phyloP scores from a whole-genome alignment of 495 filamentous ascomycete genomes.

The Thozetella sp. region DNA sequence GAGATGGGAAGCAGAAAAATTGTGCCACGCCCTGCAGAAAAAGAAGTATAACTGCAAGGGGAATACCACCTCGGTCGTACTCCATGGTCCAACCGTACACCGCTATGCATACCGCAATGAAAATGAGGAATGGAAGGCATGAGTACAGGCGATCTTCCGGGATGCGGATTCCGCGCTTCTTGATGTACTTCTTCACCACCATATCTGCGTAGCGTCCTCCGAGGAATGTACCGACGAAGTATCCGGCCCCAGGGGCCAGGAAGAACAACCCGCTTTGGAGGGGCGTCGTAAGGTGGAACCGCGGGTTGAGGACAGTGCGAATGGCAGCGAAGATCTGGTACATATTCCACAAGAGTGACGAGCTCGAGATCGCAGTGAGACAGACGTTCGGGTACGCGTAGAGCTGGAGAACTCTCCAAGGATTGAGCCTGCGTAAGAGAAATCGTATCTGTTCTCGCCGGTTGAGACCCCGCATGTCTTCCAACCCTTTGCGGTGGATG shows the following conservation, averaged over 20 bases:
- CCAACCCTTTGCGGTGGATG: constrained; percentile 58
- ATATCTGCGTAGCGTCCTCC: constrained; percentile 74
- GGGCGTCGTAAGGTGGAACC: constrained; percentile 67
- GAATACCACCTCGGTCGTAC: constrained; percentile 64
- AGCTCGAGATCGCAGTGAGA: constrained; percentile 59
- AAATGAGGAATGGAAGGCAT: constrained; percentile 57
- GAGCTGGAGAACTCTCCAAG: constrained; percentile 58
- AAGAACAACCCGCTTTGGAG: constrained; percentile 73
- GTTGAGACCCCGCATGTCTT: constrained; percentile 53
- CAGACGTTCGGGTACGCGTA: constrained; percentile 69
- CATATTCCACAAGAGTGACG: constrained; percentile 71
- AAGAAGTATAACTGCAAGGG: constrained; percentile 68
- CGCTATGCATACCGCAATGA: constrained; percentile 68
- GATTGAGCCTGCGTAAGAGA: constrained; percentile 64
- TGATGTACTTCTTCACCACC: constrained; percentile 63
- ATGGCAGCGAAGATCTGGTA: constrained; percentile 74
- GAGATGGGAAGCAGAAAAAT: constrained; percentile 70
- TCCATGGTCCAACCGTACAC: constrained; percentile 78
- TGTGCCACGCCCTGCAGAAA: constrained; percentile 73
- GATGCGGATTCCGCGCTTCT: constrained; percentile 56
- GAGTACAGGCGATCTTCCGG: constrained; percentile 70
- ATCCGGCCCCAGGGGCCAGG: constrained; percentile 72
- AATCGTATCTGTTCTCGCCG: constrained; percentile 46
- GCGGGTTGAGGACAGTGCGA: constrained; percentile 72
- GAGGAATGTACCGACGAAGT: constrained; percentile 68